Base-by-base conservation (phyloP, 2,329 filamentous ascomycete genomes). In the Xylariaceae sp. region DNA sequence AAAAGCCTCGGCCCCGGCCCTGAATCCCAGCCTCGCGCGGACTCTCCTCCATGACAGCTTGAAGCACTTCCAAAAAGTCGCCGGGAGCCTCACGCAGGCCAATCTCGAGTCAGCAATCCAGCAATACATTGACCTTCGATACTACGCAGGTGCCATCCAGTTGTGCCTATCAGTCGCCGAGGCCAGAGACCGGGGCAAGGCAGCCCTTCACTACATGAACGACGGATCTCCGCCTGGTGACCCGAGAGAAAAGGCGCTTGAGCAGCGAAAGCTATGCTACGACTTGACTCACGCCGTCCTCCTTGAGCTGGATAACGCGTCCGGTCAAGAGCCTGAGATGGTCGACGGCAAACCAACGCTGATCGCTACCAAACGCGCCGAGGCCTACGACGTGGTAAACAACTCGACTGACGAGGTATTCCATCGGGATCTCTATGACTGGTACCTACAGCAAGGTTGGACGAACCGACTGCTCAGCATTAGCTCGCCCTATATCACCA, bases 341-440 rank as follows among this genome's bases (percentile, higher is more conserved):
- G 65, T 88, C 23, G 89, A 96, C 54, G 89, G 89, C 13, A 80
- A 85, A 50, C 75, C 78, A 35, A 89, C 88, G 0, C 63, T 87
- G 9, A 76, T 85, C 14, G 80, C 82, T 2, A 89, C 82, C 32
- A 88, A 92, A 61, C 78, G 85, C 48, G 77, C 79, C 34, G 90
- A 98, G 65, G 90, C 92, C 0, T 95, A 97, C 63, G 78, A 82
- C 31, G 85, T 96, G 2, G 88, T 98, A 52, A 87, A 94, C 57
- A 77, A 76, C 42, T 94, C 90, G 0, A 76, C 83, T 11, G 92
- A 98, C 51, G 87, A 96, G 56, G 85, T 96, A 4, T 98, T 98
- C 68, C 84, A 97, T 60, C 94, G 87, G 45, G 88, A 87, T 54
- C 73, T 98, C n/a, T 98, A 96, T 59, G 89, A 96, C 55, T 98